Evolutionary conservation across 139 green algal species (phyloP).

Genomic region (Coelastrella sp.): DNA sequence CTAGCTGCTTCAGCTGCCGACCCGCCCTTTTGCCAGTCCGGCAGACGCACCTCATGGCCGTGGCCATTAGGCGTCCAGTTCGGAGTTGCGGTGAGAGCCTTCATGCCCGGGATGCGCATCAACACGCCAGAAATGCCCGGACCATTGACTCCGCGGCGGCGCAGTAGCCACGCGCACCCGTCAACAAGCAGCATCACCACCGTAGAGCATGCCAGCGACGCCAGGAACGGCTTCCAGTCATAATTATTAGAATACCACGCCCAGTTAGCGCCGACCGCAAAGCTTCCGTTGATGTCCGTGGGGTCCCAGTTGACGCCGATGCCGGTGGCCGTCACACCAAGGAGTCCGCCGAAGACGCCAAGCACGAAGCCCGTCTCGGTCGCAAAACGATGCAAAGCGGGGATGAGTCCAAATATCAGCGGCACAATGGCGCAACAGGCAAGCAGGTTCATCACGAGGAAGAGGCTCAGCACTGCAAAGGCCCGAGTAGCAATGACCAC

Average conservation of each 20-base stretch:
- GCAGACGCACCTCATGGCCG: neutral
- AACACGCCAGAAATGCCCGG: constrained; percentile 36
- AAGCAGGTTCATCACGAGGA: constrained; percentile 87
- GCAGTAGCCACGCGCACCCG: constrained; percentile 8
- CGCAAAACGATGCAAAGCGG: constrained; percentile 18
- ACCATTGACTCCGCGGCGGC: neutral
- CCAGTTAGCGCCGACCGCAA: constrained; percentile 21
- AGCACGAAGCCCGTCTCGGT: constrained; percentile 50
- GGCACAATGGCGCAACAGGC: constrained; percentile 73
- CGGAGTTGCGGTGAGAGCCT: neutral
- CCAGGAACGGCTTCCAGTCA: constrained; percentile 65
- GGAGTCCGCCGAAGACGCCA: neutral
- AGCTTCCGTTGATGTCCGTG: neutral
- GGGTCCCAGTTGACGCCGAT: constrained; percentile 28
- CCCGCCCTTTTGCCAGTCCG: neutral
- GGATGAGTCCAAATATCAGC: constrained; percentile 57
- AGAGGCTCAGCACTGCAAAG: constrained; percentile 78
- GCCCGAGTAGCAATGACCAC: constrained; percentile 60
- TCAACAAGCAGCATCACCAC: constrained; percentile 34
- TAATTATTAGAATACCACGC: constrained; percentile 50
- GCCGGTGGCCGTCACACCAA: constrained; percentile 21
- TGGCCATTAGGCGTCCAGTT: constrained; percentile 22
- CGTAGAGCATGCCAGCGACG: constrained; percentile 51
- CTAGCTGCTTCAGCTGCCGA: neutral
- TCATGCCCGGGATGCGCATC: constrained; percentile 47